phyloP scores from a whole-genome alignment of 2,329 filamentous ascomycete species.

The Calonectria hawksworthii region DNA sequence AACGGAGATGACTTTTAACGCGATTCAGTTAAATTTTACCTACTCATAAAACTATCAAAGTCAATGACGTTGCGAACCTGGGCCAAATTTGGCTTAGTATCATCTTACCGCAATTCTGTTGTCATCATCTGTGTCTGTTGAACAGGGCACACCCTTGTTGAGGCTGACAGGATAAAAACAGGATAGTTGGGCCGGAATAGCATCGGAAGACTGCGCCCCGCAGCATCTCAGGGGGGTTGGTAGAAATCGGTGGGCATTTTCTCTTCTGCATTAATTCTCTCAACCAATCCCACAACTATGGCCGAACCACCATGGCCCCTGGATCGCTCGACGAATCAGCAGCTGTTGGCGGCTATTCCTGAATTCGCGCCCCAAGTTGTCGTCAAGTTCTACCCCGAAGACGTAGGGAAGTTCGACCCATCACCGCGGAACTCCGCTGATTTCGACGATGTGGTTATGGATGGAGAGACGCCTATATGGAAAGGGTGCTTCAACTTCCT shows the following conservation, averaged over 20 bases:
- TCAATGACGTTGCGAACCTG: neutral
- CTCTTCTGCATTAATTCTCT: slow-evolving; percentile 15
- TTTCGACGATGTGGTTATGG: neutral
- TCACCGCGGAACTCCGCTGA: neutral
- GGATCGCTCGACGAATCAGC: slow-evolving; percentile 4
- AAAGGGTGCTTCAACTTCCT: slow-evolving; percentile 7
- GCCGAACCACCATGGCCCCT: slow-evolving; percentile 2
- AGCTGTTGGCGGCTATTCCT: neutral
- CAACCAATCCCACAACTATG: slow-evolving; percentile 10
- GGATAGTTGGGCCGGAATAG: slow-evolving; percentile 10
- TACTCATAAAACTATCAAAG: too few relatives aligned
- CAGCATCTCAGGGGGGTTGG: neutral
- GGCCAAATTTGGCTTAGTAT: neutral
- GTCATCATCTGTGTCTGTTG: neutral
- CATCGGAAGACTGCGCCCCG: slow-evolving; percentile 7
- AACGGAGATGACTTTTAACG: neutral
- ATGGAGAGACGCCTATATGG: neutral
- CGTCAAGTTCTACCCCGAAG: slow-evolving; percentile 6
- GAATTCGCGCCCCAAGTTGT: neutral
- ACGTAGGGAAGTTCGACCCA: slow-evolving; percentile 5
- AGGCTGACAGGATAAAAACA: slow-evolving; percentile 5
- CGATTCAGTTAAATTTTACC: neutral
- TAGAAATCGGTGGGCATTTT: slow-evolving; percentile 5
- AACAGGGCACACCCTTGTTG: slow-evolving; percentile 4
- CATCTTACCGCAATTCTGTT: neutral